phyloP scores from a whole-genome alignment of 1,284 basidiomycete genomes.

The Malassezia equina region DNA sequence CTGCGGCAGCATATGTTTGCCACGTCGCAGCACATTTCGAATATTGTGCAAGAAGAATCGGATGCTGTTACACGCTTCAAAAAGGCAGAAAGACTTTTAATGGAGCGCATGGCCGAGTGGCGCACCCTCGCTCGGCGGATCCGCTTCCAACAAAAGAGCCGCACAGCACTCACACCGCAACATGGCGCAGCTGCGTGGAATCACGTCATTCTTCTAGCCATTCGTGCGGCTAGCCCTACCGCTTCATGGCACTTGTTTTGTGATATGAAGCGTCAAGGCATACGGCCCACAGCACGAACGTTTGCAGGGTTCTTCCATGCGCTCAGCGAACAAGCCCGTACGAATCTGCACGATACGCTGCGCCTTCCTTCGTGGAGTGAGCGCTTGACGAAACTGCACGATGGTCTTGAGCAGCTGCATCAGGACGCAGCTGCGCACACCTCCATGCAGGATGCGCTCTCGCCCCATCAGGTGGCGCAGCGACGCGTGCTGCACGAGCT shows the following conservation, averaged over 20 bases:
- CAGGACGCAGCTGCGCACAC: background rate
- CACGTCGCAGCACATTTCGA: constrained; percentile 4
- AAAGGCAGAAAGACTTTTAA: background rate
- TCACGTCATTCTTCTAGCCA: constrained; percentile 13
- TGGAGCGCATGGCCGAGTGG: constrained; percentile 12
- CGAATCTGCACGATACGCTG: background rate
- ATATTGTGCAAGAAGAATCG: background rate
- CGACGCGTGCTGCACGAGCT: constrained; percentile 2
- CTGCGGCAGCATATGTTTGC: constrained; percentile 13
- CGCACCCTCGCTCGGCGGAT: background rate
- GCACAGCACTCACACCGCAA: constrained; percentile 1
- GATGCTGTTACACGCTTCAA: background rate
- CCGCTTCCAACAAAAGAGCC: background rate
- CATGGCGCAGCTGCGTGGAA: constrained; percentile 14
- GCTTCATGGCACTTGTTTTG: constrained; percentile 14
- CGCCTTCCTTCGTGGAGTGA: background rate
- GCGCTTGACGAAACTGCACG: background rate
- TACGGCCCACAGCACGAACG: constrained; percentile 11
- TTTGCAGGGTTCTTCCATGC: constrained; percentile 10
- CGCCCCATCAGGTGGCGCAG: background rate
- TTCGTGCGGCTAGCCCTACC: constrained; percentile 1
- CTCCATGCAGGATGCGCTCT: background rate
- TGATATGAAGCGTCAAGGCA: constrained; percentile 8
- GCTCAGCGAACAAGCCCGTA: background rate
- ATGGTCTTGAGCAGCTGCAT: constrained; percentile 3